Conservation (phyloP, 805 yeast genomes). For the Candida sonorensis region DNA sequence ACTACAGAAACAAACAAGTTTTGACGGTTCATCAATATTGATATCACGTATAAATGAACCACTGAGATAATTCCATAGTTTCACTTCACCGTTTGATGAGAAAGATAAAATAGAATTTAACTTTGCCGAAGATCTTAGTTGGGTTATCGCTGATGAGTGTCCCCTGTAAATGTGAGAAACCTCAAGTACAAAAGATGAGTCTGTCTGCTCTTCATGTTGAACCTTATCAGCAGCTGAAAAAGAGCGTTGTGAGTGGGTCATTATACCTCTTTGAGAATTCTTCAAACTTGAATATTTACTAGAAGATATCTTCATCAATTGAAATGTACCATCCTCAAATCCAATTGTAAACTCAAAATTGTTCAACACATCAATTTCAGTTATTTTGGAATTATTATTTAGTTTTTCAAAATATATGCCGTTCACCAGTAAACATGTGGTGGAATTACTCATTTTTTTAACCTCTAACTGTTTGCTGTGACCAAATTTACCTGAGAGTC, state of each 20-base stretch:
- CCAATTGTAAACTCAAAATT: slow-evolving; percentile 40
- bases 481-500: neutral
- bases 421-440: slow-evolving; percentile 28
- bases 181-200: slow-evolving; percentile 4
- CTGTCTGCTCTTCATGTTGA: too few relatives aligned
- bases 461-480: slow-evolving; percentile 1
- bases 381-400: slow-evolving; percentile 35
- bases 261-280: slow-evolving; percentile 25
- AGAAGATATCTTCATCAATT: slow-evolving; percentile 25
- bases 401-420: slow-evolving; percentile 36
- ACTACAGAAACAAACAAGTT: slow-evolving; percentile 40
- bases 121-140: slow-evolving; percentile 43
- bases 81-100: slow-evolving; percentile 48
- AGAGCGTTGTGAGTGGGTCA: slow-evolving; percentile 13
- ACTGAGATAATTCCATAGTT: slow-evolving; percentile 59
- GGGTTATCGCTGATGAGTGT: slow-evolving; percentile 41
- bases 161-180: slow-evolving; percentile 40
- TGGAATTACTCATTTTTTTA: slow-evolving; percentile 6
- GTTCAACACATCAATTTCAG: slow-evolving; percentile 35
- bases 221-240: too few relatives aligned
- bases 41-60: slow-evolving; percentile 40
- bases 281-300: slow-evolving; percentile 34
- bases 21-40: slow-evolving; percentile 7
- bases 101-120: slow-evolving; percentile 49
- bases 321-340: slow-evolving; percentile 52